Conservation (phyloP, 2,329 filamentous ascomycete species). For the Aspergillus brasiliensis region DNA sequence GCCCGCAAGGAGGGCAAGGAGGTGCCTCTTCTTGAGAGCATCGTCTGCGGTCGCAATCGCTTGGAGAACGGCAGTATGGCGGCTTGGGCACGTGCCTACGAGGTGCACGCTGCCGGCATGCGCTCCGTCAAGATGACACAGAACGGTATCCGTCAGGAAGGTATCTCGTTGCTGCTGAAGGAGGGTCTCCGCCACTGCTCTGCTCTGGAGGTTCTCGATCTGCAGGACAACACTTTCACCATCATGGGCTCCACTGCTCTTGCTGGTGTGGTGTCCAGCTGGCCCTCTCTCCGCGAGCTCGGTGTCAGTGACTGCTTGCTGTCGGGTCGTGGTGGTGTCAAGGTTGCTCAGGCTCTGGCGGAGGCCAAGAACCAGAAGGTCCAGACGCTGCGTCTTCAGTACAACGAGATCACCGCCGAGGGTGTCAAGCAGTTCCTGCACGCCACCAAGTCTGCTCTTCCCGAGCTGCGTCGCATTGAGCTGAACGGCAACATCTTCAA, state of each 20-base stretch:
- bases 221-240: conserved; percentile 98
- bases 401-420: conserved; percentile 85
- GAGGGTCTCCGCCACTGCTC: conserved; percentile 74
- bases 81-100: conserved; percentile 87
- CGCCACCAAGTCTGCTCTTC: conserved; percentile 69
- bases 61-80: conserved; percentile 96
- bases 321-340: conserved; percentile 71
- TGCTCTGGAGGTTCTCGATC: conserved; percentile 74
- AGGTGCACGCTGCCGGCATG: conserved; percentile 74
- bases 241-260: conserved; percentile 75
- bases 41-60: conserved; percentile 94
- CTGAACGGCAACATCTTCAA: conserved; percentile 94
- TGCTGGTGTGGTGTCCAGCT: conserved; percentile 71
- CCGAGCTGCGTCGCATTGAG: conserved; percentile 80
- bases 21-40: conserved; percentile 86
- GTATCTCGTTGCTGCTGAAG: conserved; percentile 77
- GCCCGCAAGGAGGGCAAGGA: conserved; percentile 63
- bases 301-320: conserved; percentile 88
- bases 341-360: conserved; percentile 72
- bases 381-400: conserved; percentile 81
- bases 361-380: conserved; percentile 77
- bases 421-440: conserved; percentile 71
- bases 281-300: conserved; percentile 77
- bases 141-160: conserved; percentile 94
- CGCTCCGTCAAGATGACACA: conserved; percentile 95